A percentile compares a stretch with the other conserved stretches of the same genome.
phyloP scores from a whole-genome alignment of 2,329 filamentous ascomycete species.

The Trichoderma sp. region DNA sequence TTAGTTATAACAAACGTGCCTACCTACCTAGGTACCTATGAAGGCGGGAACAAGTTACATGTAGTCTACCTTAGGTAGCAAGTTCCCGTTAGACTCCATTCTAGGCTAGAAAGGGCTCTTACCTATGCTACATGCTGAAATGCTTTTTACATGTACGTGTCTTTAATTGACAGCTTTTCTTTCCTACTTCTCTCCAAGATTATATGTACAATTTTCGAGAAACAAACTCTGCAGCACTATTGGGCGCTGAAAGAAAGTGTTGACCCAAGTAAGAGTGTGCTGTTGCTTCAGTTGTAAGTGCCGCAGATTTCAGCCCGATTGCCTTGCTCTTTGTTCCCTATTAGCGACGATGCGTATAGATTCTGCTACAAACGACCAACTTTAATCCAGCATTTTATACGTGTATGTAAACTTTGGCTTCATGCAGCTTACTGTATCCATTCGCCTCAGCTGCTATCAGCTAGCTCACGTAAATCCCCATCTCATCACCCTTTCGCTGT shows the following conservation, averaged over 20 bases:
- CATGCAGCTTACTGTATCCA: neutral
- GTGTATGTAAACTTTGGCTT: neutral
- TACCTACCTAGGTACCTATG: no score
- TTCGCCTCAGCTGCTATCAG: neutral
- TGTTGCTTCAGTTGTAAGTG: neutral
- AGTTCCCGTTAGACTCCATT: no score
- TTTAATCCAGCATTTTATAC: neutral
- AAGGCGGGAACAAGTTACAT: no score
- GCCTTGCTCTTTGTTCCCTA: neutral
- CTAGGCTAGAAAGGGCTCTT: no score
- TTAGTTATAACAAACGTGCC: no score
- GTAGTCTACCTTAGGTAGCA: neutral
- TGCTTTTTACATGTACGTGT: no score
- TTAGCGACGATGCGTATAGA: neutral
- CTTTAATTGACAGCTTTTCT: no score
- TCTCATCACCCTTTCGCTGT: neutral
- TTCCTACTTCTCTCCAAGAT: no score
- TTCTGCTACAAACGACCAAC: neutral
- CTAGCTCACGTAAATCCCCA: neutral
- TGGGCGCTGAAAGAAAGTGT: neutral
- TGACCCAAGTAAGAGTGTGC: neutral
- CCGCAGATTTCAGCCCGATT: neutral
- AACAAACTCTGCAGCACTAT: neutral
- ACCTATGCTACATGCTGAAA: no score
- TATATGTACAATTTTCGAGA: no score